Conservation (phyloP, 2,329 filamentous ascomycete genomes). For the Pseudopyricularia cyperi region DNA sequence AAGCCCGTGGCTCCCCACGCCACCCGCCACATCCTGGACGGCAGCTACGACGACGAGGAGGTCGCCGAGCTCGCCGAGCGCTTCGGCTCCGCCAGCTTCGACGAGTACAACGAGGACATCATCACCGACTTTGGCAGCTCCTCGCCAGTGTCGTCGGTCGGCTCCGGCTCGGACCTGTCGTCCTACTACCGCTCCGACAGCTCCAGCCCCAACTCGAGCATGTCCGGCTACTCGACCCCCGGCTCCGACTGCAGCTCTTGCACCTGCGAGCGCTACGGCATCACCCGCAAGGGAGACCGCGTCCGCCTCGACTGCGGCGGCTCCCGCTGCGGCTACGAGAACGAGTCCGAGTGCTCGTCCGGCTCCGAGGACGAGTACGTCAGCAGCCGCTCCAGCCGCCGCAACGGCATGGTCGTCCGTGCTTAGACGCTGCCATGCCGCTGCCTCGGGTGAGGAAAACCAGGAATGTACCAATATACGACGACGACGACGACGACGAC, state of each 20-base stretch:
- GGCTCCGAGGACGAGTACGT: constrained; percentile 40
- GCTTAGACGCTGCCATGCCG: constrained; percentile 11
- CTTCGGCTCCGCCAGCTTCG: constrained; percentile 43
- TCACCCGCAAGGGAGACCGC: constrained; percentile 83
- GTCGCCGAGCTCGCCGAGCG: constrained; percentile 62
- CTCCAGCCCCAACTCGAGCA: constrained; percentile 59
- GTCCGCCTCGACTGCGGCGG: constrained; percentile 96
- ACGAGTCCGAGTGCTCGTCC: constrained; percentile 58
- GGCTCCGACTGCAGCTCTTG: constrained; percentile 66
- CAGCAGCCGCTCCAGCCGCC: constrained; percentile 37
- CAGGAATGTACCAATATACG: constrained; percentile 4
- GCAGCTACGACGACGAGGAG: constrained; percentile 67
- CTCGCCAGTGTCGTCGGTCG: constrained; percentile 49
- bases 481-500: neutral
- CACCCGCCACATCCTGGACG: constrained; percentile 74
- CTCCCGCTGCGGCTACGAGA: constrained; percentile 69
- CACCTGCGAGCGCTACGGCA: constrained; percentile 92
- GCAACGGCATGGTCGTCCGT: constrained; percentile 50
- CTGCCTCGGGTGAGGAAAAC: constrained; percentile 13
- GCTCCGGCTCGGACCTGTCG: constrained; percentile 53
- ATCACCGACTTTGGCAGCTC: constrained; percentile 39
- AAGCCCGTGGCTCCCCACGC: constrained; percentile 82
- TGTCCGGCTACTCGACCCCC: constrained; percentile 68
- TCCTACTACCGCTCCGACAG: constrained; percentile 53
- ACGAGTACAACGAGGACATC: constrained; percentile 37